Conservation (phyloP, 2,329 filamentous ascomycete species). For the Nemania serpens region DNA sequence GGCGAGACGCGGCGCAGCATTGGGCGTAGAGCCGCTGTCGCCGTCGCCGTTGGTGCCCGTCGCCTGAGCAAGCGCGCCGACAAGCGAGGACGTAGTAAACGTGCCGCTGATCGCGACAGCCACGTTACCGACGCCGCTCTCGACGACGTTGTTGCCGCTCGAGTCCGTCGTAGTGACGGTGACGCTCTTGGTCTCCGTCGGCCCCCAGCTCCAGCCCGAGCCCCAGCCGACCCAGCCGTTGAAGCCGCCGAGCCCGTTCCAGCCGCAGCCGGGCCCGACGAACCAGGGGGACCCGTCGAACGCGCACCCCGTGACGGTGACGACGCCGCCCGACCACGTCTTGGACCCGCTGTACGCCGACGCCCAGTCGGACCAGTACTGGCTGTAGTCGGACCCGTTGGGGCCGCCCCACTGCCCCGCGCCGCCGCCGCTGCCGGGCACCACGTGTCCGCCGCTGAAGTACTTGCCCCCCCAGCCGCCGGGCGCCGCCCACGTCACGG, state of each 20-base stretch:
- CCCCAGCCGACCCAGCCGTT: conserved; percentile 49
- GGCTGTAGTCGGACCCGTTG: conserved; percentile 28
- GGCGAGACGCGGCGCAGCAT: conserved; percentile 19
- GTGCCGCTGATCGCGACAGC: conserved; percentile 42
- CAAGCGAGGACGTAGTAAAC: conserved; percentile 38
- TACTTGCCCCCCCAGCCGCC: conserved; percentile 39
- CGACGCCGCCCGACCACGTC: conserved; percentile 46
- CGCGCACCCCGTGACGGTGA: conserved; percentile 50
- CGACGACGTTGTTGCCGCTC: conserved; percentile 38
- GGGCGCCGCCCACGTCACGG: conserved; percentile 43
- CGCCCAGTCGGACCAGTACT: conserved; percentile 41
- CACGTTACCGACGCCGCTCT: conserved; percentile 37
- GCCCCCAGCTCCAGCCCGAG: conserved; percentile 46
- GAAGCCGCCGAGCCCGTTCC: conserved; percentile 43
- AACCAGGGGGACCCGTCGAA: conserved; percentile 49
- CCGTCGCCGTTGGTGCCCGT: conserved; percentile 21
- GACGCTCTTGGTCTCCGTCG: conserved; percentile 44
- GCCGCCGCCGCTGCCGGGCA: conserved; percentile 11
- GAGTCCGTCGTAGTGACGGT: conserved; percentile 42
- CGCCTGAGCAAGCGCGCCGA: conserved; percentile 22
- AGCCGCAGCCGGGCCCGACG: conserved; percentile 45
- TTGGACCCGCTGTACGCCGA: conserved; percentile 37
- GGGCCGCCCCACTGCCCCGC: conserved; percentile 20
- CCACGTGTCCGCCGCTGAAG: conserved; percentile 2
- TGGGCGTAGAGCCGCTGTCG: conserved; percentile 6